Evolutionary conservation across 306 rosid genomes (phyloP).

Genomic region (Carpinus viminea): DNA sequence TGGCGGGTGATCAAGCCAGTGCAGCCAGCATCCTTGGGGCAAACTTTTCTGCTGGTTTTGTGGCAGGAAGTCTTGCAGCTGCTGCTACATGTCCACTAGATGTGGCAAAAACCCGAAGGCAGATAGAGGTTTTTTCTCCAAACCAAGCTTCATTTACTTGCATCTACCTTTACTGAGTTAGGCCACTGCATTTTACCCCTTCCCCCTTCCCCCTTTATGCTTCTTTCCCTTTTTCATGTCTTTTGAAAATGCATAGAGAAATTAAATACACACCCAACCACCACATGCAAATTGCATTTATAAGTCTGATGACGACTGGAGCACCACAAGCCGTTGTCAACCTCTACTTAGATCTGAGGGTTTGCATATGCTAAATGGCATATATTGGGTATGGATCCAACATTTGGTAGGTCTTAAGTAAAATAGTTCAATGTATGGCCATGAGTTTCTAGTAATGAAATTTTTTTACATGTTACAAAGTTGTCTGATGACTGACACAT

Average conservation of each 20-base stretch:
- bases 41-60: constrained; percentile 81
- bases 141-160: constrained; percentile 20
- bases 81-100: constrained; percentile 95
- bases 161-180: background rate
- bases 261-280: background rate
- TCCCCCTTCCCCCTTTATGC: background rate
- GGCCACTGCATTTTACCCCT: background rate
- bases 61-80: constrained; percentile 89
- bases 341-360: background rate
- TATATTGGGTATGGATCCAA: background rate
- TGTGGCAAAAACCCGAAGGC: constrained; percentile 88
- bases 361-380: background rate
- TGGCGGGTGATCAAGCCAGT: constrained; percentile 61
- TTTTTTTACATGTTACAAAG: background rate
- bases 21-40: constrained; percentile 64
- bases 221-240: background rate
- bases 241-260: background rate
- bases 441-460: background rate
- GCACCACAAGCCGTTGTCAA: background rate
- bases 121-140: constrained; percentile 73
- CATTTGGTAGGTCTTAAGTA: background rate
- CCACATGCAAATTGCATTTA: background rate
- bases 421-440: background rate
- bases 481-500: background rate
- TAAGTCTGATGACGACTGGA: background rate